Evolutionary conservation across 1,284 basidiomycete genomes (phyloP).

Genomic region (Cryptococcus deneoformans): DNA sequence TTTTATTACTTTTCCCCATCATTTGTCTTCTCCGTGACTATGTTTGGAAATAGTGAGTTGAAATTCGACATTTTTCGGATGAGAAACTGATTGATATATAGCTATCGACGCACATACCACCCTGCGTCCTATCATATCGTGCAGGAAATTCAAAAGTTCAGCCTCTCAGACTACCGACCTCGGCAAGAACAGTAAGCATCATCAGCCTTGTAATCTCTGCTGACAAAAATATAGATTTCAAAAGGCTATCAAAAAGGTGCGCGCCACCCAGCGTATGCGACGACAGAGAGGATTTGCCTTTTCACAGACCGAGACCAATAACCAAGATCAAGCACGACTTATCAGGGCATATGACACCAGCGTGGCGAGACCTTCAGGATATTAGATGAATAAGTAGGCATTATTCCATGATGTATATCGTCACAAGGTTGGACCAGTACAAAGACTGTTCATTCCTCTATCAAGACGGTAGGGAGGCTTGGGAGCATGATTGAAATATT

Average conservation of each 20-base stretch:
- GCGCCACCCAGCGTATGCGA: constrained; percentile 91
- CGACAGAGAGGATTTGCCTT: constrained; percentile 94
- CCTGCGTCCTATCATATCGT: constrained; percentile 95
- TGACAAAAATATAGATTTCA: constrained; percentile 63
- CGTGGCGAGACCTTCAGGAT: constrained; percentile 44
- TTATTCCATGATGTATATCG: too few relatives aligned
- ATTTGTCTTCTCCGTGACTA: constrained; percentile 89
- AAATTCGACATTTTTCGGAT: neutral
- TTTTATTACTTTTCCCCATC: constrained; percentile 80
- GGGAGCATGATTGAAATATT: neutral
- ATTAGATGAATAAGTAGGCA: constrained; percentile 18
- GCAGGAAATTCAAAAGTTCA: constrained; percentile 95
- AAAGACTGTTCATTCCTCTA: too few relatives aligned
- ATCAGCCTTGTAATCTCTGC: neutral
- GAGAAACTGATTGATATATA: constrained; percentile 37
- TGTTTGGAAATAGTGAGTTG: constrained; percentile 86
- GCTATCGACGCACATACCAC: constrained; percentile 84
- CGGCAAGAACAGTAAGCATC: constrained; percentile 86
- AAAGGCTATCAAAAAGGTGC: constrained; percentile 97
- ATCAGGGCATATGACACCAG: constrained; percentile 88
- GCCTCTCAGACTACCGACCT: constrained; percentile 94
- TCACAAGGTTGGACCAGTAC: too few relatives aligned
- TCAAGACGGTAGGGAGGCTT: too few relatives aligned
- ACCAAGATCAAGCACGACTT: constrained; percentile 79
- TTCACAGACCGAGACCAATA: constrained; percentile 83